Conservation (phyloP, 2,329 filamentous ascomycete genomes). For the Dactylellina drechsleri region DNA sequence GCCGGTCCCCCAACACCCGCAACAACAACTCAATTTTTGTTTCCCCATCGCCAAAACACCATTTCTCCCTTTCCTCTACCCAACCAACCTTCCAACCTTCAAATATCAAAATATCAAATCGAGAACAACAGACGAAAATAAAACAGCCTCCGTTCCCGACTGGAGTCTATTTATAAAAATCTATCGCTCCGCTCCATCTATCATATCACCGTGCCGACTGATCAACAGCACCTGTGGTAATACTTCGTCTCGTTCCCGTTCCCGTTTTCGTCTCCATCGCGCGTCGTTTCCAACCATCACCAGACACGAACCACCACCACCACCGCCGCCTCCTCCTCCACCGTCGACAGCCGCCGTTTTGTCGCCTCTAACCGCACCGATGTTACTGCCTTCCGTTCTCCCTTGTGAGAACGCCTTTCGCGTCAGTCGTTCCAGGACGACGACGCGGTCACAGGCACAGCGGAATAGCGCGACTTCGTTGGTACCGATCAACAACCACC, state of each 20-base stretch:
- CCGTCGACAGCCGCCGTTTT: constrained; percentile 45
- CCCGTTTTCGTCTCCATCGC: constrained; percentile 9
- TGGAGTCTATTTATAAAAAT: neutral
- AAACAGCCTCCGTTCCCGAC: neutral
- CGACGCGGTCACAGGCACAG: constrained; percentile 50
- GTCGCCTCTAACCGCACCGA: constrained; percentile 38
- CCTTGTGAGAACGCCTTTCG: constrained; percentile 54
- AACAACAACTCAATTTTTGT: constrained; percentile 4
- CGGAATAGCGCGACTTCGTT: constrained; percentile 45
- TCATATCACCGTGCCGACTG: constrained; percentile 11
- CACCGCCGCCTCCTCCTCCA: neutral
- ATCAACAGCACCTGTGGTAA: constrained; percentile 12
- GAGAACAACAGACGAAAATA: neutral
- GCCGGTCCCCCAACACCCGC: neutral
- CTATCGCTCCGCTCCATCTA: neutral
- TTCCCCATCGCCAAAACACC: neutral
- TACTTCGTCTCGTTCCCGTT: constrained; percentile 8
- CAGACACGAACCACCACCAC: neutral
- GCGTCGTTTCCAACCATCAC: constrained; percentile 5
- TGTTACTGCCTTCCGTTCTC: constrained; percentile 54
- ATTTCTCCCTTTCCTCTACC: neutral
- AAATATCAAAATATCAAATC: constrained; percentile 1
- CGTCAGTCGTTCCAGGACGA: constrained; percentile 51
- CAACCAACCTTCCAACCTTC: neutral
- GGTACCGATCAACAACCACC: constrained; percentile 21